Conservation (phyloP, 2,329 filamentous ascomycete genomes). For the Emydomyces testavorans region DNA sequence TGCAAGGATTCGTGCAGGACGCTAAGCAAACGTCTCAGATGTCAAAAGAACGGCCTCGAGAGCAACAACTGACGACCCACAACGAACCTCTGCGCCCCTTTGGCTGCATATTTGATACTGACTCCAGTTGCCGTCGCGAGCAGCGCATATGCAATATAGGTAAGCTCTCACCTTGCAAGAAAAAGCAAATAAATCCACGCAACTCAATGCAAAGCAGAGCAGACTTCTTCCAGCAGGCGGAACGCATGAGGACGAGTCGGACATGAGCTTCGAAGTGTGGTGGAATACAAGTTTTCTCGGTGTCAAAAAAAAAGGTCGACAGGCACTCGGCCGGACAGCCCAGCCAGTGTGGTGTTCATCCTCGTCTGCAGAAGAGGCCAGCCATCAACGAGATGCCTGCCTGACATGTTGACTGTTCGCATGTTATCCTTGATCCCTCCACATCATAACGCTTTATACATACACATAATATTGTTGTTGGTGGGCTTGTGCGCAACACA, state of each 20-base stretch:
- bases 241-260: too few species aligned
- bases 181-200: too few species aligned
- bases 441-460: background rate
- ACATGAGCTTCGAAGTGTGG: too few species aligned
- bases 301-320: too few species aligned
- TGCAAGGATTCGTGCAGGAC: slow-evolving; percentile 11
- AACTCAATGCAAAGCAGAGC: too few species aligned
- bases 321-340: too few species aligned
- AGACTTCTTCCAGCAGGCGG: too few species aligned
- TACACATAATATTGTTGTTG: background rate
- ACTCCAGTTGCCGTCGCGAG: background rate
- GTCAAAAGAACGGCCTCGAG: background rate
- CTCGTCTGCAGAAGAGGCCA: too few species aligned
- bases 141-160: slow-evolving; percentile 2
- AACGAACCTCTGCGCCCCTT: background rate
- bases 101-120: background rate
- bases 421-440: slow-evolving; percentile 6
- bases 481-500: background rate
- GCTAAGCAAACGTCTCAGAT: slow-evolving; percentile 5
- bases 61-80: background rate
- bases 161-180: too few species aligned
- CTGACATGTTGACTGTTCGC: background rate
- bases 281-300: too few species aligned
- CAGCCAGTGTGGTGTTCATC: background rate
- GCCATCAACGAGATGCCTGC: too few species aligned